Evolutionary conservation across 2,329 filamentous ascomycete genomes (phyloP).

Genomic region (Knoxdaviesia capensis): DNA sequence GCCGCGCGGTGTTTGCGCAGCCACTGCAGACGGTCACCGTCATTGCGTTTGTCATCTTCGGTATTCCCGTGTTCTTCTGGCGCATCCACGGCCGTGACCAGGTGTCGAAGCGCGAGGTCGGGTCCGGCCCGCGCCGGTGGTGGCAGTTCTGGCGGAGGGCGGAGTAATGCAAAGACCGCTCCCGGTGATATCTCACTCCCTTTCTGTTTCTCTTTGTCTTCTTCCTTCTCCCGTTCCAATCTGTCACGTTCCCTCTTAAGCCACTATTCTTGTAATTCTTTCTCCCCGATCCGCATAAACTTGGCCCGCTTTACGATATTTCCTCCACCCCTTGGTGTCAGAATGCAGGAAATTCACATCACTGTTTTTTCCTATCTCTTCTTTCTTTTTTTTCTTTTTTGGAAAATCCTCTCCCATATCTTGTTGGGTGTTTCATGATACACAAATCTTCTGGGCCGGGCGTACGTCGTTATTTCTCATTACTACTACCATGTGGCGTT

Average conservation of each 20-base stretch:
- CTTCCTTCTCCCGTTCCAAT: too few species aligned
- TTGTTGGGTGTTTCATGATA: not conserved
- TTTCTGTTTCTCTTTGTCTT: too few species aligned
- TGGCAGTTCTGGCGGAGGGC: conserved; percentile 40
- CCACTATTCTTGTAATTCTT: too few species aligned
- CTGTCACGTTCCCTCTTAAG: too few species aligned
- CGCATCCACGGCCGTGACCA: conserved; percentile 48
- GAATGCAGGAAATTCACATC: too few species aligned
- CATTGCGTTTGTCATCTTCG: conserved; percentile 62
- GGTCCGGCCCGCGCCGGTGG: conserved; percentile 12
- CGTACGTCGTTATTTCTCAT: not conserved
- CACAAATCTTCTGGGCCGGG: not conserved
- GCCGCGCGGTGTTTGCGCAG: conserved; percentile 73
- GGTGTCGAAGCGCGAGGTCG: conserved; percentile 20
- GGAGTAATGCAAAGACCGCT: not conserved
- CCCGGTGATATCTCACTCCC: too few species aligned
- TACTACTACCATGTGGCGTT: conserved; percentile 3
- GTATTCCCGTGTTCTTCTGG: conserved; percentile 79
- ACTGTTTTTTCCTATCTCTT: too few species aligned
- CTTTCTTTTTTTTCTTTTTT: too few species aligned
- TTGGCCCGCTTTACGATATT: too few species aligned
- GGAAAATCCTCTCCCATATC: too few species aligned
- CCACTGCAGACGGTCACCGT: conserved; percentile 81
- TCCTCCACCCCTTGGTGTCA: too few species aligned
- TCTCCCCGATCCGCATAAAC: too few species aligned